A percentile compares a stretch with the other conserved stretches of the same genome.
Evolutionary conservation across 768 basidiomycete genomes (phyloP).

Genomic region (Dacryopinax spathularia): DNA sequence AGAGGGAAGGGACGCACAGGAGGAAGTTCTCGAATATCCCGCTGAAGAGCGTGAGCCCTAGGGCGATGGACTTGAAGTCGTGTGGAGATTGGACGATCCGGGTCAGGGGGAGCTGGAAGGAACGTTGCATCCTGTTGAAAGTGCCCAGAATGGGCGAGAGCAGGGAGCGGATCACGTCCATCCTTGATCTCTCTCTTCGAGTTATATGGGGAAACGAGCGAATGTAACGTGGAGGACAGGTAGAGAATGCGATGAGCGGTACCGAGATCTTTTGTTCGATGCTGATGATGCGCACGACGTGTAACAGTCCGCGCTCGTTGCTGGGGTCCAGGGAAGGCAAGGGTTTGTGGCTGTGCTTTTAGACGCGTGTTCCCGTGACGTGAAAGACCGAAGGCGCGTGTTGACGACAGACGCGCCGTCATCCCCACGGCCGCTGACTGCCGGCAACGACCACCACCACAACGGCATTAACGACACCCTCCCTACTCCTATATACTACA

Average conservation of each 20-base stretch:
- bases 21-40: slow-evolving; percentile 81
- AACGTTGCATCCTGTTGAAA: neutral
- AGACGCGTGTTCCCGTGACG: neutral
- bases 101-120: neutral
- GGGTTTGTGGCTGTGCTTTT: slow-evolving; percentile 11
- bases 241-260: neutral
- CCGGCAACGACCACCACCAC: neutral
- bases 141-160: neutral
- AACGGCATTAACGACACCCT: neutral
- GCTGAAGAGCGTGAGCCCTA: slow-evolving; percentile 59
- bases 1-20: slow-evolving; percentile 38
- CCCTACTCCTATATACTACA: too few species aligned
- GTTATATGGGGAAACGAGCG: neutral
- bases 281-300: neutral
- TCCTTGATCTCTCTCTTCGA: neutral
- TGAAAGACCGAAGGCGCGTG: neutral
- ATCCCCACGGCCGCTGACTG: too few species aligned
- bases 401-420: neutral
- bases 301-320: neutral
- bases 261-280: neutral
- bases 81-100: slow-evolving; percentile 15
- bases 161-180: neutral
- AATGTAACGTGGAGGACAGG: neutral
- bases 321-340: neutral
- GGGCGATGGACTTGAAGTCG: slow-evolving; percentile 73